A percentile compares a stretch with the other conserved stretches of the same genome.
Conservation (phyloP, 441 rosid genomes). For the Pelargonium citronellum region DNA sequence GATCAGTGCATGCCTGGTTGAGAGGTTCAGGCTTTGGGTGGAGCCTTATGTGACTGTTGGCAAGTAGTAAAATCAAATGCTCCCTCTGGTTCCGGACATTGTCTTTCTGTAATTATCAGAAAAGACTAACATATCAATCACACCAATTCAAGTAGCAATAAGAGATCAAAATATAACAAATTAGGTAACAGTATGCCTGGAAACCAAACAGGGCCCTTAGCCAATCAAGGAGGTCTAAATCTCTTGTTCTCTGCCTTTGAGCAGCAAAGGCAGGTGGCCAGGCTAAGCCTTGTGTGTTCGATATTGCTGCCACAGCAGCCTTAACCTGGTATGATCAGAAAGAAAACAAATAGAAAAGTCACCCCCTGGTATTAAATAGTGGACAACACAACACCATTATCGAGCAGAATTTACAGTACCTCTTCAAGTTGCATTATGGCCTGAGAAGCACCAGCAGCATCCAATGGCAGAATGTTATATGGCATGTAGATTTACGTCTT, state of each 20-base stretch:
- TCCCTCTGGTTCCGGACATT: constrained; percentile 95
- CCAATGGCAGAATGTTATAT: constrained; percentile 25
- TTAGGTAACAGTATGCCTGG: constrained; percentile 54
- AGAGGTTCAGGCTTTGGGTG: constrained; percentile 89
- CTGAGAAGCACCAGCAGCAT: constrained; percentile 86
- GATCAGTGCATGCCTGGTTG: constrained; percentile 52
- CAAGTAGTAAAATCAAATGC: constrained; percentile 42
- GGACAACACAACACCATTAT: neutral
- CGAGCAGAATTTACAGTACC: constrained; percentile 30
- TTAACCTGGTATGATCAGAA: constrained; percentile 3
- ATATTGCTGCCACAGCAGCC: constrained; percentile 85
- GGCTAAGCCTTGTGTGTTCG: constrained; percentile 76
- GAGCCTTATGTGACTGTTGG: constrained; percentile 78
- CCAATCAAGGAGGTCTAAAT: constrained; percentile 93
- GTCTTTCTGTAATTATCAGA: constrained; percentile 60
- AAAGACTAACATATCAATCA: constrained; percentile 9
- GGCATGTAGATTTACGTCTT: constrained; percentile 89
- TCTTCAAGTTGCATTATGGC: constrained; percentile 89
- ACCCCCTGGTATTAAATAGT: neutral
- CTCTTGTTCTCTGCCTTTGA: constrained; percentile 35
- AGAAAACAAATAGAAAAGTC: neutral
- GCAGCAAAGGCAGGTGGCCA: constrained; percentile 64
- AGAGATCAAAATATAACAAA: neutral
- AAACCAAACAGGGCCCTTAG: constrained; percentile 94
- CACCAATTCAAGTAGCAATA: constrained; percentile 8